Conservation (phyloP, 1,284 basidiomycete species). For the Tilletia indica region DNA sequence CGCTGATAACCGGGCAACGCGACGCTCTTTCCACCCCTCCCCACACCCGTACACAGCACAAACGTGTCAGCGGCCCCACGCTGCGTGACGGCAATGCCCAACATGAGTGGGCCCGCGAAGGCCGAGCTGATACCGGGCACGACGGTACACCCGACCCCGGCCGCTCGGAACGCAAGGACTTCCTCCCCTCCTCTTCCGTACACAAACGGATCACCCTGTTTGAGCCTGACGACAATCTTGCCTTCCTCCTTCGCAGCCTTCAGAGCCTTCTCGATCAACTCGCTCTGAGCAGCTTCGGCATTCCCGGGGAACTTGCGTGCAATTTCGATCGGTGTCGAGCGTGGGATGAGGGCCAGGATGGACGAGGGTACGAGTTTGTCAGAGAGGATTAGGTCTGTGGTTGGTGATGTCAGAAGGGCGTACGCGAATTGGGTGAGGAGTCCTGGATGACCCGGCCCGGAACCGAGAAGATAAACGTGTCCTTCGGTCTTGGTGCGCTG, state of each 20-base stretch:
- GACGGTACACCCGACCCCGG: constrained; percentile 77
- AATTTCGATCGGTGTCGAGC: constrained; percentile 66
- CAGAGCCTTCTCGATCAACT: constrained; percentile 87
- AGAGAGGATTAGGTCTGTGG: constrained; percentile 81
- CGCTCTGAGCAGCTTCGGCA: constrained; percentile 86
- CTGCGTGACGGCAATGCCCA: constrained; percentile 89
- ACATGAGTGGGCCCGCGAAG: constrained; percentile 82
- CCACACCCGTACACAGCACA: constrained; percentile 88
- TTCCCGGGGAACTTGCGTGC: constrained; percentile 97
- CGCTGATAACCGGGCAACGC: constrained; percentile 82
- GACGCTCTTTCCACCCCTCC: constrained; percentile 79
- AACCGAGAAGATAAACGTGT: constrained; percentile 73
- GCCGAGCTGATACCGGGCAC: constrained; percentile 87
- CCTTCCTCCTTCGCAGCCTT: constrained; percentile 74
- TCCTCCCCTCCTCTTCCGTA: constrained; percentile 94
- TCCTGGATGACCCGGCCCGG: constrained; percentile 89
- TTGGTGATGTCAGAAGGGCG: constrained; percentile 67
- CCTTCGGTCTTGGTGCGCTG: constrained; percentile 22
- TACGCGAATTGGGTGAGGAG: constrained; percentile 85
- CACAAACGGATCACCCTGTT: constrained; percentile 94
- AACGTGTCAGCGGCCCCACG: constrained; percentile 87
- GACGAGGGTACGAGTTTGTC: constrained; percentile 95
- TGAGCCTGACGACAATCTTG: constrained; percentile 82
- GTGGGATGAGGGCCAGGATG: constrained; percentile 82
- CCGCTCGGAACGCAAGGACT: constrained; percentile 80